Evolutionary conservation across 495 filamentous ascomycete genomes (phyloP).

Genomic region (Extremus antarcticus): DNA sequence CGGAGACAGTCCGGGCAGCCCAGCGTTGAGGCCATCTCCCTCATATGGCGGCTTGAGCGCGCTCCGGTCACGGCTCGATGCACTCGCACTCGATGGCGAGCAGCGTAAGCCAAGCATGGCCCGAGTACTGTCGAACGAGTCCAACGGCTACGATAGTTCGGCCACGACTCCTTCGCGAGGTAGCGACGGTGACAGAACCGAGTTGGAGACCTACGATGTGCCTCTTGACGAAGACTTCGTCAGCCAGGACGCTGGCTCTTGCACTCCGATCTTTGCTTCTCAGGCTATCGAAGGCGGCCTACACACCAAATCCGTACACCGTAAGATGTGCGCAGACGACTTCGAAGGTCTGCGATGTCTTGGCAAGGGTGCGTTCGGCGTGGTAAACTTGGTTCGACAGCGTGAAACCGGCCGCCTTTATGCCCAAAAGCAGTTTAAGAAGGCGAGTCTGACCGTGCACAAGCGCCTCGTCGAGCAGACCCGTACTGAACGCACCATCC

Average conservation of each 20-base stretch:
- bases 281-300: conserved; percentile 37
- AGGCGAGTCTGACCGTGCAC: conserved; percentile 82
- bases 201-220: conserved; percentile 77
- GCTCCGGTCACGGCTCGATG: conserved; percentile 65
- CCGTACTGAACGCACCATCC: conserved; percentile 85
- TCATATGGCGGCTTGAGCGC: conserved; percentile 62
- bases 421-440: conserved; percentile 97
- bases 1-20: conserved; percentile 35
- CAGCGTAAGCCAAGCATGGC: conserved; percentile 28
- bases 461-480: conserved; percentile 93
- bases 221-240: conserved; percentile 79
- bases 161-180: conserved; percentile 46
- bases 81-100: conserved; percentile 39
- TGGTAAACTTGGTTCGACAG: conserved; percentile 85
- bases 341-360: conserved; percentile 91
- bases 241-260: conserved; percentile 51
- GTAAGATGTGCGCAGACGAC: conserved; percentile 85
- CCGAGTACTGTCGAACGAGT: conserved; percentile 24
- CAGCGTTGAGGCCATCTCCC: conserved; percentile 42
- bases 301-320: conserved; percentile 25
- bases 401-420: conserved; percentile 75
- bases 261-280: conserved; percentile 21
- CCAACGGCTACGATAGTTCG: conserved; percentile 25
- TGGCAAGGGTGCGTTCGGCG: conserved; percentile 91
- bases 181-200: conserved; percentile 39